These are phyloP conservation scores for Pulveroboletus sp. DNA, from an alignment of 1,284 basidiomycete genomes.

Conservation along the genomic window DNA sequence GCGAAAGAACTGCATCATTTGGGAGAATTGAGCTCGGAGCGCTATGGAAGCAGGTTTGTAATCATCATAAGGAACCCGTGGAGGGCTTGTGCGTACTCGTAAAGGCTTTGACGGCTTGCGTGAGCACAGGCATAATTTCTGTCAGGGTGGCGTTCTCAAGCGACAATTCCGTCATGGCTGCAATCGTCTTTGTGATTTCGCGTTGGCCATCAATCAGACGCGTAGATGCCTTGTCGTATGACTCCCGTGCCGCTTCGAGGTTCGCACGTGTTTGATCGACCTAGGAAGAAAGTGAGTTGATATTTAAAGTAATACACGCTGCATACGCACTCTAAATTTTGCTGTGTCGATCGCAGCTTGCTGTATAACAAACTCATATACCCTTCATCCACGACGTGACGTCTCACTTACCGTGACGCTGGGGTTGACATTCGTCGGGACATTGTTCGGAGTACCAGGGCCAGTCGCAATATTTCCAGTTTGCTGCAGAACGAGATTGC, in stretches of 20 bases:
- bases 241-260: conserved; percentile 20
- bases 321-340: conserved; percentile 12
- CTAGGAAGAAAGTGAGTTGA: background rate
- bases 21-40: conserved; percentile 24
- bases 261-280: conserved; percentile 25
- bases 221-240: conserved; percentile 16
- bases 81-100: conserved; percentile 9
- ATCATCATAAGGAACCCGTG: too few species aligned
- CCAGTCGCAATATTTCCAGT: conserved; percentile 18
- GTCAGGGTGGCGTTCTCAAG: conserved; percentile 25
- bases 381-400: too few species aligned
- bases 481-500: conserved; percentile 25
- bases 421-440: too few species aligned
- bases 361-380: conserved; percentile 1
- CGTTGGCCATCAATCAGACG: conserved; percentile 23
- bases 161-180: conserved; percentile 20
- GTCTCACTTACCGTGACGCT: conserved; percentile 3
- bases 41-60: conserved; percentile 1
- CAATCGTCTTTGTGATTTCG: conserved; percentile 24
- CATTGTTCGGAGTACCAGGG: conserved; percentile 20
- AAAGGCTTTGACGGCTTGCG: conserved; percentile 22
- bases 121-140: conserved; percentile 21
- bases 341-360: conserved; percentile 14
- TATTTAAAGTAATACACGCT: background rate
- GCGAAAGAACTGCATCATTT: conserved; percentile 22